Evolutionary conservation across 2,329 filamentous ascomycete genomes (phyloP), one percentile per base, ranked within the genome.

Genomic region (Ascocoryne sarcoides): DNA sequence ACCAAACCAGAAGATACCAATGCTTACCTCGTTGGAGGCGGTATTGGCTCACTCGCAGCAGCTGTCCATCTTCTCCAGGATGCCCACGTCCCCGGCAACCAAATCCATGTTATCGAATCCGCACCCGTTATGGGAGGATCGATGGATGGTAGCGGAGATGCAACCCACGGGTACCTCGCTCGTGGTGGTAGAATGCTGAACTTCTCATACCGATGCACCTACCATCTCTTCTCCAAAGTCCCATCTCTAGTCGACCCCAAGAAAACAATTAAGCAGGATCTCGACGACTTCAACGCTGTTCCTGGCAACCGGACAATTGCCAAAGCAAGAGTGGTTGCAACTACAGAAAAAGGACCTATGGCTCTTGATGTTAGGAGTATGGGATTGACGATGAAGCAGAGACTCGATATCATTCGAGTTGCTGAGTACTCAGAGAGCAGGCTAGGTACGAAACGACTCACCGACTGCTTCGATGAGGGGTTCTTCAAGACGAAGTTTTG

Each of bases 401-500:
- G 51, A 19, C 38, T 47, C 19, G 52, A 52, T 34, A 44, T 59
- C 10, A 5, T 50, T 4, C 10, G 7, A 4, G 19, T 50, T 9
- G 34, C 39, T 17, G 34, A 12, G 14, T 32, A 30, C 18, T 39
- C 34, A 4, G 45, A 50, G 34, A 40, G 48, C 33, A 5, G 5
- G 10, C 15, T 50, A 26, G 42, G 42, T 12, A 39, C 14, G 5
- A 42, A 40, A 31, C 43, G 43, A 16, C 45, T 50, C 23, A 36
- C 45, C 32, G 48, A 48, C 17, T 48, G 43, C 20, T 50, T 50
- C 19, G 33, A 20, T 2, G 35, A 43, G 20, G 53, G 52, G 15
- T 62, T 63, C 40, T 63, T 62, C 44, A 33, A 54, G 37, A 60
- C 56, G 19, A 60, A 61, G 36, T 63, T 63, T 38, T 62, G 61